Conservation (phyloP, 75 land plant genomes). For the Sequoiadendron giganteum region DNA sequence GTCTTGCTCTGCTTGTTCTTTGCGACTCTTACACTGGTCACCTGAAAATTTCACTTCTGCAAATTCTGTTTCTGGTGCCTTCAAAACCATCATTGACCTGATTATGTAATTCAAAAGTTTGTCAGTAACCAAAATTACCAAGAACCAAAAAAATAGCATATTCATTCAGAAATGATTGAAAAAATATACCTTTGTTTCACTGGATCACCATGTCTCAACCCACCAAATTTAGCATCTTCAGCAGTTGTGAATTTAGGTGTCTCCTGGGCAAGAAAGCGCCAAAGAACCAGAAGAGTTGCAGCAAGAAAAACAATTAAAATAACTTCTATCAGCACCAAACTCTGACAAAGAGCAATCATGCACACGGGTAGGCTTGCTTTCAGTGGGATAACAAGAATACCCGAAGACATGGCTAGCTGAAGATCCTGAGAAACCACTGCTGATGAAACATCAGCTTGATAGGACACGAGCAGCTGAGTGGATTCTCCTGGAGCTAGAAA, state of each 20-base stretch:
- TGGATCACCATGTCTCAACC: background rate
- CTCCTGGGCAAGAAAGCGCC: conserved; percentile 19
- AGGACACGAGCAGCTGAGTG: conserved; percentile 42
- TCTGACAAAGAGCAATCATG: conserved; percentile 42
- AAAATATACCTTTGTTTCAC: conserved; percentile 10
- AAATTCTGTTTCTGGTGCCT: background rate
- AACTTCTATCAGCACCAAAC: conserved; percentile 20
- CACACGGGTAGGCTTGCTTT: conserved; percentile 43
- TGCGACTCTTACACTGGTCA: background rate
- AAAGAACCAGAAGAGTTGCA: conserved; percentile 13
- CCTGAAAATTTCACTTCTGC: background rate
- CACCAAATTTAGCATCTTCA: background rate
- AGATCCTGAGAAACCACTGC: conserved; percentile 49
- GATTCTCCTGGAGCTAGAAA: conserved; percentile 58
- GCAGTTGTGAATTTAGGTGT: conserved; percentile 8
- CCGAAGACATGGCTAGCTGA: conserved; percentile 41
- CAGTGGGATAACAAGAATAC: conserved; percentile 65
- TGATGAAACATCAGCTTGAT: conserved; percentile 46
- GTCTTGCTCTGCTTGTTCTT: background rate
- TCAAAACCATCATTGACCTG: background rate
- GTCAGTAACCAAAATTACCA: background rate
- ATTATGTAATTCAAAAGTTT: background rate
- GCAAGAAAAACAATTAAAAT: conserved; percentile 25
- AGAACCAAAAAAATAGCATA: background rate
- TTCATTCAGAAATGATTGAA: background rate